Conservation (phyloP, 805 yeast species). For the Torulaspora quercuum region DNA sequence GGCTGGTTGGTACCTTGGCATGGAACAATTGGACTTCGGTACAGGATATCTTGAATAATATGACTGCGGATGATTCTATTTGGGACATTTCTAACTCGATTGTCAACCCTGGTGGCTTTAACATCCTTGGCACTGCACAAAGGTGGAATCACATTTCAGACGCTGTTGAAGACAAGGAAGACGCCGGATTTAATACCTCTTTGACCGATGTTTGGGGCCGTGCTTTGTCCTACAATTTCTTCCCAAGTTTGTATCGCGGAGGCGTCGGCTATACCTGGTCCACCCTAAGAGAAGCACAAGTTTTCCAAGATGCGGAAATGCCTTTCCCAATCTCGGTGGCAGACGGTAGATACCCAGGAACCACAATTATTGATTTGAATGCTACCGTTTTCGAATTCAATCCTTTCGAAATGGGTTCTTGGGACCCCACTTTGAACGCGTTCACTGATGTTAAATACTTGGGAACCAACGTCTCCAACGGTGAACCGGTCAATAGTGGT, state of each 20-base stretch:
- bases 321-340: constrained; percentile 71
- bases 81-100: constrained; percentile 72
- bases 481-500: constrained; percentile 47
- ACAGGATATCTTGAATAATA: constrained; percentile 49
- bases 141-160: constrained; percentile 54
- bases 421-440: constrained; percentile 73
- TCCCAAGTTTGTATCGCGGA: constrained; percentile 56
- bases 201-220: constrained; percentile 81
- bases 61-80: constrained; percentile 39
- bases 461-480: constrained; percentile 64
- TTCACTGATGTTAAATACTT: constrained; percentile 67
- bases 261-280: constrained; percentile 63
- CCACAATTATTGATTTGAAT: constrained; percentile 54
- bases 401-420: constrained; percentile 78
- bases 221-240: constrained; percentile 68
- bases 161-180: constrained; percentile 50
- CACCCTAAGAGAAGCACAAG: constrained; percentile 57
- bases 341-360: constrained; percentile 63
- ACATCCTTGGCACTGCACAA: constrained; percentile 49
- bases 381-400: constrained; percentile 65
- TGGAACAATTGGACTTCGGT: constrained; percentile 72
- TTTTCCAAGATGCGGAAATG: constrained; percentile 59
- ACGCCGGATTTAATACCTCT: constrained; percentile 65
- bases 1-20: constrained; percentile 71
- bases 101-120: constrained; percentile 60